phyloP scores from a whole-genome alignment of 176 grass and related monocot species.

The Oropetium thomaeum region DNA sequence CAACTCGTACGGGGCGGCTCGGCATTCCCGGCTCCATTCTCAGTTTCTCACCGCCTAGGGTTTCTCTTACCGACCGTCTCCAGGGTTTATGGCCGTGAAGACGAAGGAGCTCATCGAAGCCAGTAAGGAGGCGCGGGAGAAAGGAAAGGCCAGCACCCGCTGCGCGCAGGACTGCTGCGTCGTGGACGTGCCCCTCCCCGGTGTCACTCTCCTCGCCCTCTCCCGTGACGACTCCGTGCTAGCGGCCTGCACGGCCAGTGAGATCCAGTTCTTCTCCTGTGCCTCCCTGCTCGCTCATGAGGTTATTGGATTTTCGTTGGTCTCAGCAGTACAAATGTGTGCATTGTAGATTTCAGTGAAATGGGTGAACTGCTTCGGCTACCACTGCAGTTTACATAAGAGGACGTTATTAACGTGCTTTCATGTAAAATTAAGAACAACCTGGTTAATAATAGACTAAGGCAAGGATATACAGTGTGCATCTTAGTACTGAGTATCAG shows the following conservation, averaged over 20 bases:
- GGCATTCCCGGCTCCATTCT: not conserved
- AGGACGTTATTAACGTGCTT: not conserved
- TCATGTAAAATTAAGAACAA: slow-evolving; percentile 15
- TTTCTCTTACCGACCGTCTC: slow-evolving; percentile 12
- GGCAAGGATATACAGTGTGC: not conserved
- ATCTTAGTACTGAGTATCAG: not conserved
- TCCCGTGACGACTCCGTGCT: slow-evolving; percentile 69
- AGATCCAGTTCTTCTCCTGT: slow-evolving; percentile 77
- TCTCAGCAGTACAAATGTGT: not conserved
- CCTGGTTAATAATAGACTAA: not conserved
- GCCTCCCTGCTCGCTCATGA: slow-evolving; percentile 68
- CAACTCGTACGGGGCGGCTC: not conserved
- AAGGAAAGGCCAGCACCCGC: slow-evolving; percentile 62
- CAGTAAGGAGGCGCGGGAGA: slow-evolving; percentile 63
- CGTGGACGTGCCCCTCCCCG: slow-evolving; percentile 58
- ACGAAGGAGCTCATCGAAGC: slow-evolving; percentile 71
- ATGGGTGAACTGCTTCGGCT: not conserved
- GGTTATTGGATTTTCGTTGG: not conserved
- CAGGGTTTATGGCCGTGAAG: slow-evolving; percentile 81
- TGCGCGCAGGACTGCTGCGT: slow-evolving; percentile 62
- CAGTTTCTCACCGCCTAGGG: slow-evolving; percentile 21
- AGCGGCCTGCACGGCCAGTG: slow-evolving; percentile 44
- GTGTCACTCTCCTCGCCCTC: slow-evolving; percentile 63
- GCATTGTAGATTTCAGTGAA: not conserved
- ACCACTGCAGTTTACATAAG: not conserved